phyloP scores from a whole-genome alignment of 208 protist genomes.

The Crithidia expoeki region DNA sequence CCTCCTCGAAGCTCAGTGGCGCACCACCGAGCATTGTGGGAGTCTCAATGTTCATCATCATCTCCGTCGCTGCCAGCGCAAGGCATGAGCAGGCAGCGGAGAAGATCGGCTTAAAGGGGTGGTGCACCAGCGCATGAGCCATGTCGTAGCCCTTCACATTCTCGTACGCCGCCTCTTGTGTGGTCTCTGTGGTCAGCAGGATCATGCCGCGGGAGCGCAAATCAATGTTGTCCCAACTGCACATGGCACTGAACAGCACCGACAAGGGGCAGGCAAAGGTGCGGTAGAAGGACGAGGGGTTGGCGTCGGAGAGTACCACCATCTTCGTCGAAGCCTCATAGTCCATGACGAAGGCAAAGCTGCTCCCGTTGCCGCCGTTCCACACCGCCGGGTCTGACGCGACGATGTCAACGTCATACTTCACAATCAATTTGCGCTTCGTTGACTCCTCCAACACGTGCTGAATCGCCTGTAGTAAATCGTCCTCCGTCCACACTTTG shows the following conservation, averaged over 20 bases:
- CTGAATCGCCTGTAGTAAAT: slow-evolving; percentile 58
- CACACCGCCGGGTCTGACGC: slow-evolving; percentile 54
- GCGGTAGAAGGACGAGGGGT: slow-evolving; percentile 78
- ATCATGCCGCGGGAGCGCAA: slow-evolving; percentile 76
- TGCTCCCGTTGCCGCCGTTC: slow-evolving; percentile 84
- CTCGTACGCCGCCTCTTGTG: slow-evolving; percentile 62
- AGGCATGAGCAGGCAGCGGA: slow-evolving; percentile 76
- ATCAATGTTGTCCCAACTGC: slow-evolving; percentile 55
- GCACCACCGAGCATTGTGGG: slow-evolving; percentile 51
- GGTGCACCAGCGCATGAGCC: slow-evolving; percentile 79
- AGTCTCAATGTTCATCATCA: slow-evolving; percentile 66
- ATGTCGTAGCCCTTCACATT: slow-evolving; percentile 87
- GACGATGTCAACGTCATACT: slow-evolving; percentile 71
- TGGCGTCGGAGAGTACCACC: slow-evolving; percentile 74
- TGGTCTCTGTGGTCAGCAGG: slow-evolving; percentile 45
- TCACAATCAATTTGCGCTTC: slow-evolving; percentile 72
- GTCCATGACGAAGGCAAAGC: slow-evolving; percentile 80
- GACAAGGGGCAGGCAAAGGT: slow-evolving; percentile 65
- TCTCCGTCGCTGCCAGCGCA: slow-evolving; percentile 88
- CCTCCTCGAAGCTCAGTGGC: slow-evolving; percentile 45
- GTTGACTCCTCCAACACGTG: slow-evolving; percentile 46
- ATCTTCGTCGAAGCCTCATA: slow-evolving; percentile 60
- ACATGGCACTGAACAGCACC: slow-evolving; percentile 66
- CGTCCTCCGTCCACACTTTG: slow-evolving; percentile 46
- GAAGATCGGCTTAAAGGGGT: slow-evolving; percentile 90